A percentile compares a stretch with the other conserved stretches of the same genome.
Evolutionary conservation across 192 early-diverging fungal species (phyloP).

Genomic region (Entrophospora sp.): DNA sequence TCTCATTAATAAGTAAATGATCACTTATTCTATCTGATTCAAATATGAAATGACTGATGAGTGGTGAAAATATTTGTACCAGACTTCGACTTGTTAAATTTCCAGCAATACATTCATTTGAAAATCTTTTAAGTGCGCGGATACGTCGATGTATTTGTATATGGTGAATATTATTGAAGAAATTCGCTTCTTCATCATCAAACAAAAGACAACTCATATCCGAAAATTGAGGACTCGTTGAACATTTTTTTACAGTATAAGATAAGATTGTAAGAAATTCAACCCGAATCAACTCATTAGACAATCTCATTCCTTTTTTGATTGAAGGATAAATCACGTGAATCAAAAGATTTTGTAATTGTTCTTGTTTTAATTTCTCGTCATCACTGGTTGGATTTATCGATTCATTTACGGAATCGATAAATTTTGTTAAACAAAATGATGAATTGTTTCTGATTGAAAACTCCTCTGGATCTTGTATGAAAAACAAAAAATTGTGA

Average conservation of each 20-base stretch:
- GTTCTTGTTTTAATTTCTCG: too few relatives aligned
- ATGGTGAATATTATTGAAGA: conserved; percentile 94
- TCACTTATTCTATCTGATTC: conserved; percentile 58
- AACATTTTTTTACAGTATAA: conserved; percentile 51
- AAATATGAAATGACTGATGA: conserved; percentile 83
- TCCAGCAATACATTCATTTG: conserved; percentile 38
- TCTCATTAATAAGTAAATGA: conserved; percentile 75
- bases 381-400: too few relatives aligned
- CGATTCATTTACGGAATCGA: too few relatives aligned
- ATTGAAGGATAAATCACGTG: conserved; percentile 63
- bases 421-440: conserved; percentile 62
- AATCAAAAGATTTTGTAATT: conserved; percentile 41
- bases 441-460: conserved; percentile 78
- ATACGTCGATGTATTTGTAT: conserved; percentile 91
- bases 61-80: conserved; percentile 69
- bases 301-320: conserved; percentile 54
- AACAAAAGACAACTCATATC: conserved; percentile 59
- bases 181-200: conserved; percentile 85
- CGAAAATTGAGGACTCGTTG: conserved; percentile 45
- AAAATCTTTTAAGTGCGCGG: conserved; percentile 70
- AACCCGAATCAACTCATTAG: conserved; percentile 48
- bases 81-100: conserved; percentile 42
- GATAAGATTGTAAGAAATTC: conserved; percentile 66
- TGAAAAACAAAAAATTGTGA: conserved; percentile 74
- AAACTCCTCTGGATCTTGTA: conserved; percentile 80